These are phyloP conservation scores for Haplosporangium gracile DNA, from an alignment of 192 early-diverging fungal species.

Conservation along the genomic window DNA sequence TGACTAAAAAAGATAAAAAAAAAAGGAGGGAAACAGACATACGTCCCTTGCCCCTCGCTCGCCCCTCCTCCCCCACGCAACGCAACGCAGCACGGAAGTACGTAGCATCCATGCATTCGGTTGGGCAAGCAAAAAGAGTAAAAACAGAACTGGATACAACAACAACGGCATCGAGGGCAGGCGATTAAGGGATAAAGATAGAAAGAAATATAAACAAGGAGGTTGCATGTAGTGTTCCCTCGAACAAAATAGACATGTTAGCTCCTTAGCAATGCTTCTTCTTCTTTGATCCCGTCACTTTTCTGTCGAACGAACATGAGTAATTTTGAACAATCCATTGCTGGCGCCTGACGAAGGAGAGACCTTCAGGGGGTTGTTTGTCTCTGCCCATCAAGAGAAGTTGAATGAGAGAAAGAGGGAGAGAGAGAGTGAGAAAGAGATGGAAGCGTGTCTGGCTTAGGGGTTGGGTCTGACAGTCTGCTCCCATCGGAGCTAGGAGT, in stretches of 20 bases:
- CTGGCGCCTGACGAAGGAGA: no score
- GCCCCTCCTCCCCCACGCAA: neutral
- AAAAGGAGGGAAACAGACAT: neutral
- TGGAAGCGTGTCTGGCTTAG: neutral
- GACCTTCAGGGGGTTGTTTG: no score
- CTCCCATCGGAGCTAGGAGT: neutral
- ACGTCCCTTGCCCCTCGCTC: neutral
- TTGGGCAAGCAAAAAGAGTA: conserved; percentile 1
- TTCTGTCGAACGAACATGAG: no score
- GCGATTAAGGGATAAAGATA: neutral
- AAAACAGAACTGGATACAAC: neutral
- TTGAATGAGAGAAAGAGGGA: neutral
- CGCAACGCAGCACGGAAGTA: neutral
- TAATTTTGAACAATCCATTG: no score
- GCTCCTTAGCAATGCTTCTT: no score
- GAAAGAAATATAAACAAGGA: no score
- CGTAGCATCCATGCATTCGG: neutral
- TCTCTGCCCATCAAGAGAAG: no score
- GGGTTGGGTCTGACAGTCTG: neutral
- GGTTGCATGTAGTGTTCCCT: no score
- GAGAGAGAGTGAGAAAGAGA: neutral
- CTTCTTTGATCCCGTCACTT: no score
- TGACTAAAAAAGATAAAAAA: neutral
- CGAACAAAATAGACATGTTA: no score
- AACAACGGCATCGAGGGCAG: neutral